A percentile compares a stretch with the other conserved stretches of the same genome.
phyloP scores from a whole-genome alignment of 225 moss, liverwort and hornwort genomes.

The Pseudisothecium myosuroides region DNA sequence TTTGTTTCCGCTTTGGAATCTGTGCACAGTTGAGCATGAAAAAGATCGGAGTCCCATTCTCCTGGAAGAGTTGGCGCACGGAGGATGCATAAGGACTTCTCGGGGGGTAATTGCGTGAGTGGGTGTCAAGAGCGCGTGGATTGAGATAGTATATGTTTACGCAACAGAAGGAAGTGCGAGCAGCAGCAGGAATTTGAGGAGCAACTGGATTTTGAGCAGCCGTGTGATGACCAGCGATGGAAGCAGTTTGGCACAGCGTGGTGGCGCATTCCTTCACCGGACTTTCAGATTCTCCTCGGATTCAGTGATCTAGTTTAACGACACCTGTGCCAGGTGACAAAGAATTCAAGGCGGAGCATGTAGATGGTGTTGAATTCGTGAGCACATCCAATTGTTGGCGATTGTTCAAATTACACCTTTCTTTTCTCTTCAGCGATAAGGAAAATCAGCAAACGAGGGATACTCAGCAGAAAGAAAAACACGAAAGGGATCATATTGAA shows the following conservation, averaged over 20 bases:
- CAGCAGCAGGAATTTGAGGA: not conserved
- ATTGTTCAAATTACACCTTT: not conserved
- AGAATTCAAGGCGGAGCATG: not conserved
- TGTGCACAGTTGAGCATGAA: conserved; percentile 44
- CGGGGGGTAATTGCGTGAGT: not conserved
- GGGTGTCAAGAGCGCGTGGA: not conserved
- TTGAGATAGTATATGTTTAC: not conserved
- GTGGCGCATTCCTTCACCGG: not conserved
- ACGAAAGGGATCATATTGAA: not conserved
- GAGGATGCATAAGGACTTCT: not conserved
- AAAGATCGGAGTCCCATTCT: conserved; percentile 16
- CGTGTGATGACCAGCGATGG: conserved; percentile 5
- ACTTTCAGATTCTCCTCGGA: not conserved
- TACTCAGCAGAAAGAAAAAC: too few relatives aligned
- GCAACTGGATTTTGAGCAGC: not conserved
- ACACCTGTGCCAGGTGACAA: not conserved
- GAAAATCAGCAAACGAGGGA: not conserved
- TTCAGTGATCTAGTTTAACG: not conserved
- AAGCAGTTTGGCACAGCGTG: conserved; percentile 1
- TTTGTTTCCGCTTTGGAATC: not conserved
- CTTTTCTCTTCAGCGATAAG: not conserved
- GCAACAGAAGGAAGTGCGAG: not conserved
- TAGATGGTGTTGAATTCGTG: conserved; percentile 1
- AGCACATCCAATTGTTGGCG: not conserved
- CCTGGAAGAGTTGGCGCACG: conserved; percentile 11